phyloP scores from a whole-genome alignment of 768 basidiomycete genomes.

The Mycena kentingensis region DNA sequence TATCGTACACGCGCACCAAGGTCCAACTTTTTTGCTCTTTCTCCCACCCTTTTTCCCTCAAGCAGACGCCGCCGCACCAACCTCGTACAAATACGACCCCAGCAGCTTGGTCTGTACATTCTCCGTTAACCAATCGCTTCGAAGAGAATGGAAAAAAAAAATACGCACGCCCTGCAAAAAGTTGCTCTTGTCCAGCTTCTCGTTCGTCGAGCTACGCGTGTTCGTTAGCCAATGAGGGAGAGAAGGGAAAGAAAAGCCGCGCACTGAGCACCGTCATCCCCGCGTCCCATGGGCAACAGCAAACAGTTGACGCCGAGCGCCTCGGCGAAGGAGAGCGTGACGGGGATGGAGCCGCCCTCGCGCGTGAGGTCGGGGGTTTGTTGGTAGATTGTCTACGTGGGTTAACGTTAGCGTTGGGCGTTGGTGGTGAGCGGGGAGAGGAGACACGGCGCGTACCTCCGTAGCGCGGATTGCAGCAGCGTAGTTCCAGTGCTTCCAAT shows the following conservation, averaged over 20 bases:
- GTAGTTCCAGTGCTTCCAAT: constrained; percentile 90
- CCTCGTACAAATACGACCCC: constrained; percentile 80
- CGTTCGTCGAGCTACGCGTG: constrained; percentile 76
- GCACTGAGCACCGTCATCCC: constrained; percentile 92
- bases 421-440: neutral
- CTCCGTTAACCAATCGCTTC: constrained; percentile 1
- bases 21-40: neutral
- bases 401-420: constrained; percentile 27
- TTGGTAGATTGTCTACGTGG: constrained; percentile 57
- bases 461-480: constrained; percentile 86
- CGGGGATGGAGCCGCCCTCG: constrained; percentile 94
- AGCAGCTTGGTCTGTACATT: constrained; percentile 64
- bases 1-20: too few species aligned
- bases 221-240: neutral
- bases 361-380: constrained; percentile 80
- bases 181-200: constrained; percentile 91
- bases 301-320: constrained; percentile 83
- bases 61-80: constrained; percentile 35
- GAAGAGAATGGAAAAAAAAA: neutral
- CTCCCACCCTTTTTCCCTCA: neutral
- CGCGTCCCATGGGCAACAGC: constrained; percentile 89
- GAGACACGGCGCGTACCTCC: constrained; percentile 53
- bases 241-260: constrained; percentile 30
- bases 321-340: constrained; percentile 92
- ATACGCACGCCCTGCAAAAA: constrained; percentile 76